These are phyloP conservation scores for Colletotrichum incanum DNA, from an alignment of 2,329 filamentous ascomycete genomes.

Conservation along the genomic window DNA sequence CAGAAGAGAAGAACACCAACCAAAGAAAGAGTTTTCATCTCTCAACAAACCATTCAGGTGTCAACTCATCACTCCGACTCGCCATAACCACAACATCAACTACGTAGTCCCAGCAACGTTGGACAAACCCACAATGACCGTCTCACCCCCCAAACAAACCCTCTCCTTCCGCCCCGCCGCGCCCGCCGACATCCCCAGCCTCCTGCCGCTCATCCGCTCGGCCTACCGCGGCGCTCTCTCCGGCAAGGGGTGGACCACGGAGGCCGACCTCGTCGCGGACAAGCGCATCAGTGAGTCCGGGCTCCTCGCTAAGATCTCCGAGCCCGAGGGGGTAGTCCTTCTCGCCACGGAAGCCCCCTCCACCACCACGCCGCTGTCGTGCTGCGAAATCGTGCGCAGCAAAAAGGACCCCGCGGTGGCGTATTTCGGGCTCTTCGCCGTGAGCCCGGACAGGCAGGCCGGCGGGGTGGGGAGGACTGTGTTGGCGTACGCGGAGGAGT, in stretches of 20 bases:
- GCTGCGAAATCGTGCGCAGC: slow-evolving; percentile 60
- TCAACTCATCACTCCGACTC: not conserved
- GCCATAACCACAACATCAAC: not conserved
- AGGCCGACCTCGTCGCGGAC: slow-evolving; percentile 60
- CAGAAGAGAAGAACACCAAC: not conserved
- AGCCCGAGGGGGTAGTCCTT: slow-evolving; percentile 55
- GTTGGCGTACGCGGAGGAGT: slow-evolving; percentile 58
- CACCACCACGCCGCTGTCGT: slow-evolving; percentile 53
- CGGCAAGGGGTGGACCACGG: slow-evolving; percentile 63
- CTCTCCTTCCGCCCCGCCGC: slow-evolving; percentile 56
- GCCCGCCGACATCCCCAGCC: slow-evolving; percentile 49
- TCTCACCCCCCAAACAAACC: not conserved
- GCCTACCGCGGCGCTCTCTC: slow-evolving; percentile 62
- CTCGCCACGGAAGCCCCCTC: slow-evolving; percentile 51
- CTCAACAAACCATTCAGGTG: not conserved
- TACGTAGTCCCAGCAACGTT: too few species aligned
- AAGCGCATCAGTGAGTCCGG: slow-evolving; percentile 59
- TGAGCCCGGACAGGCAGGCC: slow-evolving; percentile 59
- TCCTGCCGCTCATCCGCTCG: slow-evolving; percentile 58
- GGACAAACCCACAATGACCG: not conserved
- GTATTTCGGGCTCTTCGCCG: slow-evolving; percentile 66
- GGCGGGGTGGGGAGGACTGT: slow-evolving; percentile 61
- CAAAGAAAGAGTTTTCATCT: not conserved
- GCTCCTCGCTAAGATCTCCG: slow-evolving; percentile 57
- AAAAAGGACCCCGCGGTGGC: not conserved